Percentiles rank a stretch among this genome's conserved stretches.
Evolutionary conservation across 495 filamentous ascomycete genomes (phyloP).

Genomic region (Penicillium argentinense): DNA sequence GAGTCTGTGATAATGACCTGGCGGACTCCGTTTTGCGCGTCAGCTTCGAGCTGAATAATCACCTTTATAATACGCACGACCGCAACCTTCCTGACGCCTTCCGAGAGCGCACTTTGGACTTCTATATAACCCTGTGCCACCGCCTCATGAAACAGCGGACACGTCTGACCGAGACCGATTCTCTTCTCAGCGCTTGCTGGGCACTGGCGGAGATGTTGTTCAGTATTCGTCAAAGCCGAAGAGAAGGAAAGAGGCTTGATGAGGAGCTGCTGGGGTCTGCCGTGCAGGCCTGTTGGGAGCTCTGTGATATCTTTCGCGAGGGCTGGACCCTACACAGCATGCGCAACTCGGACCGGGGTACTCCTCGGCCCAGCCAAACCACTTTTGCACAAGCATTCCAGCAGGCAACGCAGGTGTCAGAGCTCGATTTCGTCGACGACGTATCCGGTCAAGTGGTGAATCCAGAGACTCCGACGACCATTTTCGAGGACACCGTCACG

Average conservation of each 20-base stretch:
- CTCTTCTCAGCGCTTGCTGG: slow-evolving; percentile 85
- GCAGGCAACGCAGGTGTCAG: slow-evolving; percentile 41
- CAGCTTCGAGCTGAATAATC: slow-evolving; percentile 93
- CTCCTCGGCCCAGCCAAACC: slow-evolving; percentile 78
- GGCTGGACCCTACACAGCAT: slow-evolving; percentile 89
- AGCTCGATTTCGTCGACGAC: slow-evolving; percentile 31
- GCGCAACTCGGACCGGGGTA: slow-evolving; percentile 79
- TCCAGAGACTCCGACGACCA: slow-evolving; percentile 88
- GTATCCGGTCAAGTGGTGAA: slow-evolving; percentile 40
- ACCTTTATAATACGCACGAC: slow-evolving; percentile 89
- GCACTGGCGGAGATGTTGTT: slow-evolving; percentile 91
- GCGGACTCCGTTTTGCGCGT: slow-evolving; percentile 84
- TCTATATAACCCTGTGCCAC: slow-evolving; percentile 91
- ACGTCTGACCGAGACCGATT: slow-evolving; percentile 72
- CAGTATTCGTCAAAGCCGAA: slow-evolving; percentile 79
- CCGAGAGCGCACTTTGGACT: slow-evolving; percentile 84
- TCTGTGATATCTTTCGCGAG: slow-evolving; percentile 90
- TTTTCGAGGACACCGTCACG: slow-evolving; percentile 81
- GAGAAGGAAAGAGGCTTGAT: slow-evolving; percentile 69
- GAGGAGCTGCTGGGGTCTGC: slow-evolving; percentile 83
- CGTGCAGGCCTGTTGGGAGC: slow-evolving; percentile 91
- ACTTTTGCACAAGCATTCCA: slow-evolving; percentile 60
- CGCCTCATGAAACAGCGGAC: slow-evolving; percentile 90
- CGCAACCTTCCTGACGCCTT: slow-evolving; percentile 83
- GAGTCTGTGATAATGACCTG: slow-evolving; percentile 69